phyloP scores from a whole-genome alignment of 805 yeast genomes.

The Wickerhamomyces chambardii region DNA sequence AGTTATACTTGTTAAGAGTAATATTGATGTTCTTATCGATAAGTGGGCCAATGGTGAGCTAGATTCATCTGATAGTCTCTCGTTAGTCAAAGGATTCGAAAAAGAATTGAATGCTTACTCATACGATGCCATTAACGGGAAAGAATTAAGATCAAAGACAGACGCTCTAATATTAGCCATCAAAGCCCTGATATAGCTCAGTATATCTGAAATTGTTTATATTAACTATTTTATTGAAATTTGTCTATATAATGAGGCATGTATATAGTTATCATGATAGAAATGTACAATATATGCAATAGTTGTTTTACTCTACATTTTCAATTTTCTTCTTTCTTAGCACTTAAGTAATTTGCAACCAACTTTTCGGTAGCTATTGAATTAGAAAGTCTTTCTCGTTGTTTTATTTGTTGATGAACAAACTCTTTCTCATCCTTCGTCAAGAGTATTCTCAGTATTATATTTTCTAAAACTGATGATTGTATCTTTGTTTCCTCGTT shows the following conservation, averaged over 20 bases:
- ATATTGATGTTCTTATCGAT: slow-evolving; percentile 12
- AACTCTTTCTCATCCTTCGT: slow-evolving; percentile 53
- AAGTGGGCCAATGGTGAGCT: slow-evolving; percentile 13
- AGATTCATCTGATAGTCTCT: slow-evolving; percentile 8
- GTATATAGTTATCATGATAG: too few species aligned
- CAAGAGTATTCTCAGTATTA: slow-evolving; percentile 62
- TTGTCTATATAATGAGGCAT: too few species aligned
- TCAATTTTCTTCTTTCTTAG: too few species aligned
- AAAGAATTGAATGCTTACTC: slow-evolving; percentile 4
- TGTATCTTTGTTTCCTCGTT: slow-evolving; percentile 25
- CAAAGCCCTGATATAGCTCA: neutral
- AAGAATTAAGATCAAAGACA: neutral
- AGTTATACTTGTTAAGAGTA: slow-evolving; percentile 4
- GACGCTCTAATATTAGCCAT: neutral
- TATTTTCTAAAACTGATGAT: slow-evolving; percentile 40
- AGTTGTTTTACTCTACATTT: neutral
- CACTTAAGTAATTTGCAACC: slow-evolving; percentile 2
- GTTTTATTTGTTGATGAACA: slow-evolving; percentile 50
- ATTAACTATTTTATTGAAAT: too few species aligned
- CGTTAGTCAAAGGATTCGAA: slow-evolving; percentile 8
- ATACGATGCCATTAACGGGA: neutral
- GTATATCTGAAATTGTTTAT: too few species aligned
- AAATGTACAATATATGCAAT: too few species aligned
- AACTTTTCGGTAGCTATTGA: slow-evolving; percentile 23
- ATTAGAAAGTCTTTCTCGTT: slow-evolving; percentile 39